Base-by-base conservation (phyloP, 306 rosid genomes). In the Albizia julibrissin region DNA sequence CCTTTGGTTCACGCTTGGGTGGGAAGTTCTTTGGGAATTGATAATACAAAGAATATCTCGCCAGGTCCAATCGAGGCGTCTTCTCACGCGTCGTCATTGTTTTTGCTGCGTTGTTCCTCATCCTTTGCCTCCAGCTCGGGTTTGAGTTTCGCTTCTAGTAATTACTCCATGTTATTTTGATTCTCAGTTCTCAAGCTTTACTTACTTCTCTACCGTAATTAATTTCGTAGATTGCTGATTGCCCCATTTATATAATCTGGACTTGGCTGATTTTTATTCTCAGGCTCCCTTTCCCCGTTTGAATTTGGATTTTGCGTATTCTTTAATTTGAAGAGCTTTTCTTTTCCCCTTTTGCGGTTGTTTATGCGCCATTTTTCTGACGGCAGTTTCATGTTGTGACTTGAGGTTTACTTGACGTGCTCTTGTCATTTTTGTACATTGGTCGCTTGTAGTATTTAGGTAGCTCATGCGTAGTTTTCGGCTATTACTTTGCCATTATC, bases 71-170 rank as follows among this genome's bases (percentile, higher is more conserved):
- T 26, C 19, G 26, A 5, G 5, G 65, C 73, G 26, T 79, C 67
- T 58, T 75, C 64, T 61, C 73, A 21, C n/a, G 37, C 79, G 39
- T 78, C 83, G 3, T 83, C 80, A 13, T 84, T 76, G 4, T 76
- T 78, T 33, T 62, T 79, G 65, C 64, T 77, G 6, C 69, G 58
- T 33, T 84, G 75, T 81, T 81, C 80, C 77, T 71, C 85, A 22
- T 61, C 68, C 9, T 77, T 69, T 26, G n/a, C 67, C 62, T 70
- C 70, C 58, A 46, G 47, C 72, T 77, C 42, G 11, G 37, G 26
- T 43, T 81, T 56, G 77, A 65, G 24, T 31, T 74, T 72, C 22
- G 29, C 40, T 81, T 85, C 40, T 73, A 79, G 88, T 81, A 85
- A 72, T 54, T 59, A 15, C 34, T 40, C 42, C 52, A 5, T 8